Evolutionary conservation across 345 rosid species (phyloP).

Genomic region (Turnera subulata): DNA sequence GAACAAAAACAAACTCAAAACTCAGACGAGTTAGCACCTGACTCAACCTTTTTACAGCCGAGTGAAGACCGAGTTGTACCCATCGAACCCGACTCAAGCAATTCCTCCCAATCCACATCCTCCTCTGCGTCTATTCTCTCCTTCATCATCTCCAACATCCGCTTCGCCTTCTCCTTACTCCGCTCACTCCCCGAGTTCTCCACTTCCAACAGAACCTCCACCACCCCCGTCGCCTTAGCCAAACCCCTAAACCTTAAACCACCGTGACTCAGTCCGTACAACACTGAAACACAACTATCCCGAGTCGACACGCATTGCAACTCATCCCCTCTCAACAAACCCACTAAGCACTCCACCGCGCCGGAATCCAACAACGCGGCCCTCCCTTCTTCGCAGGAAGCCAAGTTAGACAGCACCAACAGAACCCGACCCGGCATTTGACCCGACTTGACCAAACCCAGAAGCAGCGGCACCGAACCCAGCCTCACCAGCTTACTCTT

Average conservation of each 20-base stretch:
- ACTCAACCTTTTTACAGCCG: constrained; percentile 23
- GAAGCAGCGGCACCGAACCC: constrained; percentile 56
- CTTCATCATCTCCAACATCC: constrained; percentile 48
- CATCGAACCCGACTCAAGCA: constrained; percentile 49
- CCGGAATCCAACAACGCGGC: constrained; percentile 70
- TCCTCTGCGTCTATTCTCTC: constrained; percentile 27
- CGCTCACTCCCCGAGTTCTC: constrained; percentile 47
- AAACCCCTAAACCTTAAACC: constrained; percentile 69
- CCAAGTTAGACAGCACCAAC: constrained; percentile 54
- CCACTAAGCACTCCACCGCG: constrained; percentile 64
- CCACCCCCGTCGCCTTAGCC: constrained; percentile 60
- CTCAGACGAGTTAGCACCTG: constrained; percentile 45
- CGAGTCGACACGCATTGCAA: constrained; percentile 41
- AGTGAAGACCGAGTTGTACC: constrained; percentile 14
- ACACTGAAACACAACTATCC: constrained; percentile 59
- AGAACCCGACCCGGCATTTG: constrained; percentile 45
- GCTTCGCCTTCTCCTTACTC: constrained; percentile 43
- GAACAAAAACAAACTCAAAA: constrained; percentile 18
- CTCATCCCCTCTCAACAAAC: constrained; percentile 34
- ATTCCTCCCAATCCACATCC: constrained; percentile 73
- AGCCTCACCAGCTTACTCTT: constrained; percentile 53
- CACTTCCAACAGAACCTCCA: constrained; percentile 47
- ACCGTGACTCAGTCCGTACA: constrained; percentile 52
- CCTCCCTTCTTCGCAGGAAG: constrained; percentile 51
- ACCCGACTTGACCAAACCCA: constrained; percentile 55